A percentile compares a stretch with the other conserved stretches of the same genome.
Conservation (phyloP, 305 asterid genomes). For the Plantago coronopus region DNA sequence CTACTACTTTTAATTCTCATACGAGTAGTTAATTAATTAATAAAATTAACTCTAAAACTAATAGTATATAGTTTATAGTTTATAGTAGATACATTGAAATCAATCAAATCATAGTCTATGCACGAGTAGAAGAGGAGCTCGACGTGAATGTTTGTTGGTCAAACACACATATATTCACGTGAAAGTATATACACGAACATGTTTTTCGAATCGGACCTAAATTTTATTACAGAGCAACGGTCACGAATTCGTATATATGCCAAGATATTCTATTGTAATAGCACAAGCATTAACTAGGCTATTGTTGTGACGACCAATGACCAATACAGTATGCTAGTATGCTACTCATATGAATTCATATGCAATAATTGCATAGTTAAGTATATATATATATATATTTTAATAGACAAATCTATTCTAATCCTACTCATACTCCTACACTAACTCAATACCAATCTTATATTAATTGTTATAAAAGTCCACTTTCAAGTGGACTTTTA, state of each 20-base stretch:
- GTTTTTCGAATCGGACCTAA: slow-evolving; percentile 11
- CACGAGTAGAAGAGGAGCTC: slow-evolving; percentile 6
- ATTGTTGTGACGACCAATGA: too few species aligned
- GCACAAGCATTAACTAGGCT: too few species aligned
- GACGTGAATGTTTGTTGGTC: slow-evolving; percentile 34
- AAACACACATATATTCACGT: slow-evolving; percentile 30
- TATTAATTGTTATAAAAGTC: too few species aligned
- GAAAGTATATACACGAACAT: slow-evolving; percentile 1
- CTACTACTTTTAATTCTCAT: neutral
- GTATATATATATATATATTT: too few species aligned
- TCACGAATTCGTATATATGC: slow-evolving; percentile 2
- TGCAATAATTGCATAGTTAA: too few species aligned
- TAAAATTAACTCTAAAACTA: neutral
- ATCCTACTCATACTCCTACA: too few species aligned
- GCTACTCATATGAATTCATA: too few species aligned
- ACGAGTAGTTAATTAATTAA: slow-evolving; percentile 3
- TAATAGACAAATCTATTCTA: too few species aligned
- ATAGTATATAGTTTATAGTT: neutral
- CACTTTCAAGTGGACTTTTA: too few species aligned
- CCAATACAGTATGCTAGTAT: too few species aligned
- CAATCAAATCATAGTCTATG: neutral
- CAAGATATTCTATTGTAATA: neutral
- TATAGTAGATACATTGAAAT: neutral
- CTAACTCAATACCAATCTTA: too few species aligned
- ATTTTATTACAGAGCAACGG: slow-evolving; percentile 3